These are phyloP conservation scores for Chiua sp. DNA, from an alignment of 1,284 basidiomycete species.

Conservation along the genomic window DNA sequence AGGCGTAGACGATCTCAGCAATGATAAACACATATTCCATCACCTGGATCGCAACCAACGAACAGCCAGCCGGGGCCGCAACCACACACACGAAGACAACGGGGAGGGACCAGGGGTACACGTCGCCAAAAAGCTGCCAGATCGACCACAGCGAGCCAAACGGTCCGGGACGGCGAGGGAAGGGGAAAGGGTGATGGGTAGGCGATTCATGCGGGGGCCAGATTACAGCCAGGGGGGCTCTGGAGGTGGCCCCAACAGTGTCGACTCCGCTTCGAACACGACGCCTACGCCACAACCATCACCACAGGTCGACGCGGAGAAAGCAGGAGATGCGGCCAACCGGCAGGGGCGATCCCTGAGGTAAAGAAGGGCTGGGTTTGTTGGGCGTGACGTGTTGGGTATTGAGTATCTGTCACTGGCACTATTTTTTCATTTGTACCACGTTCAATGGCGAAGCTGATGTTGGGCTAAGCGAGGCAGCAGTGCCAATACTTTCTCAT, in stretches of 20 bases:
- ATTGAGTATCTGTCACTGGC: neutral
- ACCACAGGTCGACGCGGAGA: conserved; percentile 6
- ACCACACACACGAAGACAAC: conserved; percentile 3
- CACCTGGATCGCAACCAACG: conserved; percentile 37
- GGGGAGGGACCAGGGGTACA: neutral
- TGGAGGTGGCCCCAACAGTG: conserved; percentile 8
- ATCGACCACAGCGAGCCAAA: neutral
- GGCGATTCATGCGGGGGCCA: conserved; percentile 29
- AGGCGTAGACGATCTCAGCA: conserved; percentile 21
- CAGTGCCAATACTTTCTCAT: neutral
- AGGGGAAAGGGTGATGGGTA: conserved; percentile 5
- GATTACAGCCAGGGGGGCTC: conserved; percentile 33
- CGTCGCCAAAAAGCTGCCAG: neutral
- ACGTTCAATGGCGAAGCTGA: conserved; percentile 3
- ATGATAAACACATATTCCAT: conserved; percentile 34
- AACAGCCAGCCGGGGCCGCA: conserved; percentile 24
- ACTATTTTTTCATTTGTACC: conserved; percentile 7
- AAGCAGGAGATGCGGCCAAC: conserved; percentile 8
- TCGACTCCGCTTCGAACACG: conserved; percentile 14
- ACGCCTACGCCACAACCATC: conserved; percentile 14
- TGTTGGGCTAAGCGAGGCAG: neutral
- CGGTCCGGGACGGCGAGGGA: neutral
- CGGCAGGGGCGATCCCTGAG: conserved; percentile 6
- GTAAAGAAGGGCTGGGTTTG: conserved; percentile 2
- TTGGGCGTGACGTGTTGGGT: neutral